A percentile compares a stretch with the other conserved stretches of the same genome.
Conservation (phyloP, 257 asterid genomes). For the Przewalskia tangutica region DNA sequence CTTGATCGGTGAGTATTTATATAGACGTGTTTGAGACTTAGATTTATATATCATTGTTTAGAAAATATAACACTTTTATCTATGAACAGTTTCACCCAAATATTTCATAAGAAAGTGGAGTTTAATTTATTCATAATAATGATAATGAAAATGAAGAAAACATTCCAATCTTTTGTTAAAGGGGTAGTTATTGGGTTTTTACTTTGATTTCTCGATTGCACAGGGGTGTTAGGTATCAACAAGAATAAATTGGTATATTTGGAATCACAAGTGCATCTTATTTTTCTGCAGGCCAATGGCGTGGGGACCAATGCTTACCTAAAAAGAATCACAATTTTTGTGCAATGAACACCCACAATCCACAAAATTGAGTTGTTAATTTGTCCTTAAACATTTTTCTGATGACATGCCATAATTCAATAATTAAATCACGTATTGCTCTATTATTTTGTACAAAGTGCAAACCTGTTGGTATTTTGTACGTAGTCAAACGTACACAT, state of each 20-base stretch:
- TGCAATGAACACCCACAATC: not conserved
- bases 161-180: not conserved
- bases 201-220: not conserved
- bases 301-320: not conserved
- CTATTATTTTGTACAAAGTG: not conserved
- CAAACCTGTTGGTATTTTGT: not conserved
- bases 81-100: not conserved
- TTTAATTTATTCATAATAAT: not conserved
- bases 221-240: not conserved
- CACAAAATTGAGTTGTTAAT: not conserved
- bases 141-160: not conserved
- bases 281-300: not conserved
- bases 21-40: not conserved
- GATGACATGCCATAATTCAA: not conserved
- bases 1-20: not conserved
- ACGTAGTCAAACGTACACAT: not conserved
- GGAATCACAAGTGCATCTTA: not conserved
- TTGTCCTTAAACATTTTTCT: not conserved
- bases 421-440: not conserved
- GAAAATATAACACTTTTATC: not conserved
- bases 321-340: not conserved
- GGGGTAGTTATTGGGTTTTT: not conserved
- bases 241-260: not conserved
- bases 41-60: no score
- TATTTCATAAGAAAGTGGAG: not conserved